Evolutionary conservation across 164 flowering plant species (phyloP).

Genomic region (Dillenia suffruticosa): DNA sequence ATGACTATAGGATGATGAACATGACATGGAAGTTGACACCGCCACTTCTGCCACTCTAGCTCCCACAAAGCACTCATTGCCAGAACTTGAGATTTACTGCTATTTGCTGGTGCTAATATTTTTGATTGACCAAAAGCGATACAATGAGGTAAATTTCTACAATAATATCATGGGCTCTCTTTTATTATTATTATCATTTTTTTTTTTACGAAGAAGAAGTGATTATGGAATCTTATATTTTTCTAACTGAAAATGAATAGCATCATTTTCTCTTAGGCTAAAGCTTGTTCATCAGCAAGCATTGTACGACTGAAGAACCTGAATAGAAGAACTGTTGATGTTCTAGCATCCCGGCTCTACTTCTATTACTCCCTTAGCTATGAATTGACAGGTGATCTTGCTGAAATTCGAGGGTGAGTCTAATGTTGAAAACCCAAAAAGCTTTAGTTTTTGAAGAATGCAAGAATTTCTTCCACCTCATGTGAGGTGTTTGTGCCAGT

Average conservation of each 20-base stretch:
- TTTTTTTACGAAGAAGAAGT: too few relatives aligned
- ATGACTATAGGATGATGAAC: slow-evolving; percentile 62
- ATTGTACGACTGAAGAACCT: slow-evolving; percentile 69
- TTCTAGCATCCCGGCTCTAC: slow-evolving; percentile 82
- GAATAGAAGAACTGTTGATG: slow-evolving; percentile 88
- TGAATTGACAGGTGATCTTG: slow-evolving; percentile 90
- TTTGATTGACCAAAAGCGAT: slow-evolving; percentile 84
- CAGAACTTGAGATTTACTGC: slow-evolving; percentile 87
- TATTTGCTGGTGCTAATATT: slow-evolving; percentile 75
- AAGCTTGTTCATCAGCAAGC: slow-evolving; percentile 83
- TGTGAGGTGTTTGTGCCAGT: background rate
- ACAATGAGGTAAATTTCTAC: slow-evolving; percentile 50
- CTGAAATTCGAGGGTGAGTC: slow-evolving; percentile 91
- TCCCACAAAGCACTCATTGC: slow-evolving; percentile 55
- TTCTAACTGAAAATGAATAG: background rate
- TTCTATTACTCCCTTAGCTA: slow-evolving; percentile 83
- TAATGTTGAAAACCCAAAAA: background rate
- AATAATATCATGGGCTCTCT: background rate
- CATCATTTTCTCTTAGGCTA: slow-evolving; percentile 51
- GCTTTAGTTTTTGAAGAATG: background rate
- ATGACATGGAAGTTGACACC: slow-evolving; percentile 91
- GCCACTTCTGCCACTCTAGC: slow-evolving; percentile 57
- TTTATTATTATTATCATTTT: too few relatives aligned
- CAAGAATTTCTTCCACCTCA: background rate
- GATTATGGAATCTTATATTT: background rate